Evolutionary conservation across 352 stramenopile species (phyloP), one percentile per base, ranked within the genome.

Genomic region (Phytophthora lateralis): DNA sequence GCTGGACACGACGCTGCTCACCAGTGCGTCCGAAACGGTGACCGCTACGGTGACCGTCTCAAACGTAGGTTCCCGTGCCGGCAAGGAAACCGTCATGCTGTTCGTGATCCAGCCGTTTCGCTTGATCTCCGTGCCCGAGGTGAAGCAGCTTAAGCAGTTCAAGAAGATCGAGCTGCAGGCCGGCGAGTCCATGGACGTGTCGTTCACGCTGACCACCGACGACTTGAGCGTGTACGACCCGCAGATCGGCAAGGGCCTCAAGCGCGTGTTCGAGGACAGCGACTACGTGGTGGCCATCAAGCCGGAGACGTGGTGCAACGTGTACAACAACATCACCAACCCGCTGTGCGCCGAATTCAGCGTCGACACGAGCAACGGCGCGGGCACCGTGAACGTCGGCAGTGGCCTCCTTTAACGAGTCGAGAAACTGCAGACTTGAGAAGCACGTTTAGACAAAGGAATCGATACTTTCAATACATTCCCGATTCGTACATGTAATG

Each of bases 71-170:
- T 47, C 53, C 2, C 35, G 63, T 2, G 61, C 65, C 2, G 85
- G 85, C 6, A 89, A 95, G 42, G 84, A 96, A 48, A 86, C 75
- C 0, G 75, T 93, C 6, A 78, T 96, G 57, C 54, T 96, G 35
- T 91, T 97, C 43, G 63, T 96, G 30, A 81, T 78, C 12, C 82
- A 90, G 53, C 78, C 80, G 35, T 80, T 77, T 45, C 81, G 81
- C 15, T 50, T 66, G 24, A 81, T 85, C 46, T 78, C 85, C 2
- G 74, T 91, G 17, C 84, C 87, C 0, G 86, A 94, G 45, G 76
- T 89, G 34, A 96, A 95, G 72, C 76, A 87, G 60, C 76, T 96
- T 24, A 82, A 85, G 43, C 80, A 83, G 47, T 95, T 94, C 59
- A 56, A 76, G n/a, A 95, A 95, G 71, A 80, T 96, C 27, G 52